Percentiles rank a stretch among this genome's conserved stretches.
phyloP scores from a whole-genome alignment of 495 filamentous ascomycete species.

The Aspergillus wentii region DNA sequence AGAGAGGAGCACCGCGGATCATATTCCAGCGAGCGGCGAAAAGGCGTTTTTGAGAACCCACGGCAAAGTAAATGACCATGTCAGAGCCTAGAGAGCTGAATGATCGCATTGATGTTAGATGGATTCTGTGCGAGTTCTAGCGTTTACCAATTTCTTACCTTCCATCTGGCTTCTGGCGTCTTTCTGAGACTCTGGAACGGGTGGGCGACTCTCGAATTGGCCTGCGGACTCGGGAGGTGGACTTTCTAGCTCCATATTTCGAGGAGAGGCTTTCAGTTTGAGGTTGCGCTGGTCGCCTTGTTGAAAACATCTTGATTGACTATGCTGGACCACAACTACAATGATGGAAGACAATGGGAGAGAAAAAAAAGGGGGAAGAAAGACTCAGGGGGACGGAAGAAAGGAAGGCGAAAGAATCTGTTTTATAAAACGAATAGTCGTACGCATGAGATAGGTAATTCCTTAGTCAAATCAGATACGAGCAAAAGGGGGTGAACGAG shows the following conservation, averaged over 20 bases:
- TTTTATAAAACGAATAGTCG: too few species aligned
- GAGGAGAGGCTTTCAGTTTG: slow-evolving; percentile 37
- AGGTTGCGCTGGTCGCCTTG: slow-evolving; percentile 20
- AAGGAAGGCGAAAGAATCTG: too few species aligned
- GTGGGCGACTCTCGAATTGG: slow-evolving; percentile 25
- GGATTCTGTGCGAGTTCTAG: too few species aligned
- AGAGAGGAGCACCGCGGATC: slow-evolving; percentile 72
- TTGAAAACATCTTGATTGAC: slow-evolving; percentile 21
- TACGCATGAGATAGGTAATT: too few species aligned
- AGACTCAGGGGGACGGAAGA: too few species aligned
- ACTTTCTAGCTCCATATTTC: slow-evolving; percentile 44
- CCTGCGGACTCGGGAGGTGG: slow-evolving; percentile 24
- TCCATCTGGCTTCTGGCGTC: slow-evolving; percentile 28
- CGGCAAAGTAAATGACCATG: slow-evolving; percentile 73
- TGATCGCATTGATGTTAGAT: slow-evolving; percentile 1
- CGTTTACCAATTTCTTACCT: slow-evolving; percentile 38
- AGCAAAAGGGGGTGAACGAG: too few species aligned
- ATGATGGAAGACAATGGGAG: too few species aligned
- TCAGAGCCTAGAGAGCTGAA: slow-evolving; percentile 58
- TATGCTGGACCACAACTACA: too few species aligned
- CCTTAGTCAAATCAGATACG: too few species aligned
- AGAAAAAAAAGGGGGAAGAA: not conserved
- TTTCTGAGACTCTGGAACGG: slow-evolving; percentile 20
- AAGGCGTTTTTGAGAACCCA: slow-evolving; percentile 73
- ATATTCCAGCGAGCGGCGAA: slow-evolving; percentile 91